phyloP scores from a whole-genome alignment of 441 rosid species.

The Corymbia calophylla region DNA sequence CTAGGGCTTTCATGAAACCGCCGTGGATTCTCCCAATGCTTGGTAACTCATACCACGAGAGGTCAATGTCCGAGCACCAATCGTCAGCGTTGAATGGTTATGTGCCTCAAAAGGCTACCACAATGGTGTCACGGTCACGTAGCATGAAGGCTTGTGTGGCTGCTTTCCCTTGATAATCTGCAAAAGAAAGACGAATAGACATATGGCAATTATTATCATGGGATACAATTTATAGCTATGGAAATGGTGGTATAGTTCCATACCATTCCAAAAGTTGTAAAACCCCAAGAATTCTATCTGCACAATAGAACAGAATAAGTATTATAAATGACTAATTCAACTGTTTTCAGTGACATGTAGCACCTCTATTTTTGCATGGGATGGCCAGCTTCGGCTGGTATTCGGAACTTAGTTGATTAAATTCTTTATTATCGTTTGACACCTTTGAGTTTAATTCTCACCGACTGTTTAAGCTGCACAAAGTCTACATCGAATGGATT shows the following conservation, averaged over 20 bases:
- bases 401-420: neutral
- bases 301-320: neutral
- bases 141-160: slow-evolving; percentile 54
- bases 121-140: slow-evolving; percentile 35
- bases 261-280: slow-evolving; percentile 66
- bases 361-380: neutral
- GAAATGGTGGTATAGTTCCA: neutral
- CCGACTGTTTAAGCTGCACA: neutral
- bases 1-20: slow-evolving; percentile 76
- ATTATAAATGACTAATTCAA: neutral
- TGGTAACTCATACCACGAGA: slow-evolving; percentile 62
- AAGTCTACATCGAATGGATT: neutral
- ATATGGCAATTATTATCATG: neutral
- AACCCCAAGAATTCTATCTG: slow-evolving; percentile 69
- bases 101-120: slow-evolving; percentile 78
- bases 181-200: neutral
- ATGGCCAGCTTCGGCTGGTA: neutral
- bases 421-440: neutral
- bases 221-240: neutral
- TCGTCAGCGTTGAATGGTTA: slow-evolving; percentile 58
- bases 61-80: slow-evolving; percentile 59
- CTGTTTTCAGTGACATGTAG: neutral
- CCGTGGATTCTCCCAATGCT: slow-evolving; percentile 59
- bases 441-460: neutral
- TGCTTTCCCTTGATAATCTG: slow-evolving; percentile 56